Conservation (phyloP, 495 filamentous ascomycete species). For the Penicillium waksmanii region DNA sequence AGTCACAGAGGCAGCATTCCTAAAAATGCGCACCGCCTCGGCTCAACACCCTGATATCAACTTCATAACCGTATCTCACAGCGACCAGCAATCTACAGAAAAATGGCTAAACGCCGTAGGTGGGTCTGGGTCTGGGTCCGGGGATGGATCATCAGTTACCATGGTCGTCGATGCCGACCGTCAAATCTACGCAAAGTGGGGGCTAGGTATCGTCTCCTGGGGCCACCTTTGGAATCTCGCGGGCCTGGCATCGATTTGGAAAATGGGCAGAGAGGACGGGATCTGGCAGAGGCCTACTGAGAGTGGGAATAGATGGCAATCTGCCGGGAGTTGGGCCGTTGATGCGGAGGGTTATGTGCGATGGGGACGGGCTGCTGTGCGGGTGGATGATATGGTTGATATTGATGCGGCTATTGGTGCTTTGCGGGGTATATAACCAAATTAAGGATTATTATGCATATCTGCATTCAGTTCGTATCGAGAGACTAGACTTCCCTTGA, state of each 20-base stretch:
- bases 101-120: constrained; percentile 18
- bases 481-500: too few species aligned
- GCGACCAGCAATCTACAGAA: constrained; percentile 10
- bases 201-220: constrained; percentile 16
- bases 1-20: constrained; percentile 16
- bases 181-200: constrained; percentile 22
- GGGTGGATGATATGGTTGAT: constrained; percentile 9
- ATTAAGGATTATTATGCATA: too few species aligned
- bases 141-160: constrained; percentile 1
- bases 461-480: too few species aligned
- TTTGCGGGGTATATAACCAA: neutral
- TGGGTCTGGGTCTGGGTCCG: neutral
- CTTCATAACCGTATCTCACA: constrained; percentile 17
- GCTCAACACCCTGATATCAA: constrained; percentile 10
- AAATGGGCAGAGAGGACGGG: constrained; percentile 10
- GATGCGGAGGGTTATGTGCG: constrained; percentile 13
- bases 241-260: constrained; percentile 7
- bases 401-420: constrained; percentile 4
- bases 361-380: constrained; percentile 11
- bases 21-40: constrained; percentile 9
- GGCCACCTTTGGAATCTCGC: constrained; percentile 15
- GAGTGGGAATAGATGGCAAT: constrained; percentile 19
- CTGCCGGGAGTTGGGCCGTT: constrained; percentile 10
- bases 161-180: constrained; percentile 22
- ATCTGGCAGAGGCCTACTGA: constrained; percentile 19